These are phyloP conservation scores for Heliamphora pulchella DNA, from an alignment of 179 eudicot species.

Conservation along the genomic window DNA sequence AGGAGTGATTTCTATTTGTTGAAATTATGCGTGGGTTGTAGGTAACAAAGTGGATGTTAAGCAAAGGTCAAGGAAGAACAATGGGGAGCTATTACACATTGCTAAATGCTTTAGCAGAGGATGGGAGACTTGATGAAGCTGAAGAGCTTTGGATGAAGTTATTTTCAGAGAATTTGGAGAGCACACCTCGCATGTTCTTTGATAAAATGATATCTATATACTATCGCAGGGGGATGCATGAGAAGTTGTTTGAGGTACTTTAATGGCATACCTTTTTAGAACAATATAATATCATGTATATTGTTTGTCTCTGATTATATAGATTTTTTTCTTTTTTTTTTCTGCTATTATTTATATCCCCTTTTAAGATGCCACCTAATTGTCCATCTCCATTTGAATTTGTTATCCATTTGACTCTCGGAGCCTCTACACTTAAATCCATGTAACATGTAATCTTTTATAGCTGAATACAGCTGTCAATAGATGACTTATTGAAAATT, in stretches of 20 bases:
- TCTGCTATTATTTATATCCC: background rate
- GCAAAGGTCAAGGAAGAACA: conserved; percentile 96
- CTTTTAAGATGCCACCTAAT: background rate
- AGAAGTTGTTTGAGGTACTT: conserved; percentile 80
- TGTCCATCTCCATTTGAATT: background rate
- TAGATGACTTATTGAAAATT: background rate
- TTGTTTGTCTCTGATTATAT: too few relatives aligned
- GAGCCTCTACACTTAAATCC: background rate
- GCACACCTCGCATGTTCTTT: conserved; percentile 83
- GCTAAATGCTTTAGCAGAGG: conserved; percentile 78
- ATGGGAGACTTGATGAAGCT: conserved; percentile 83
- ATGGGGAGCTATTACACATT: conserved; percentile 79
- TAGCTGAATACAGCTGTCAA: too few relatives aligned
- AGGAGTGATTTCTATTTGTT: background rate
- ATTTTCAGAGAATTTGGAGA: conserved; percentile 65
- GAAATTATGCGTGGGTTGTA: conserved; percentile 12
- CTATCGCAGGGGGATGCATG: conserved; percentile 62
- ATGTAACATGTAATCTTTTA: too few relatives aligned
- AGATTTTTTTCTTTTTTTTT: background rate
- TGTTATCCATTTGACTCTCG: background rate
- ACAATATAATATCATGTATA: background rate
- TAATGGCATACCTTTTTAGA: background rate
- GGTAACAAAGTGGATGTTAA: conserved; percentile 97
- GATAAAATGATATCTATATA: conserved; percentile 73
- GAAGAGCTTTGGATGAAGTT: conserved; percentile 79